Percentiles rank a stretch among this genome's conserved stretches.
phyloP scores from a whole-genome alignment of 495 filamentous ascomycete species.

The Aspergillus funiculosus region DNA sequence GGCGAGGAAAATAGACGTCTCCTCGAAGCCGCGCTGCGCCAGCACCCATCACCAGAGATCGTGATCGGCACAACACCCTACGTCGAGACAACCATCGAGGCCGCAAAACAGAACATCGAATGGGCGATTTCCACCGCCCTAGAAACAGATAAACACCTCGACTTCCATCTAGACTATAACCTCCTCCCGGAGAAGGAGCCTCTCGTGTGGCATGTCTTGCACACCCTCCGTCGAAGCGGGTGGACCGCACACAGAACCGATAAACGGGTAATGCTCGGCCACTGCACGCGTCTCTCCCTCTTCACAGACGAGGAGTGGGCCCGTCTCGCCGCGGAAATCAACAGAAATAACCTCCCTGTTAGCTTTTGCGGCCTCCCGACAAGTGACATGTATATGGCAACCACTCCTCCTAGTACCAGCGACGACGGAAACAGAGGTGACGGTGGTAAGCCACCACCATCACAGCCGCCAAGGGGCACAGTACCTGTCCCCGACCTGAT shows the following conservation, averaged over 20 bases:
- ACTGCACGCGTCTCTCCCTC: slow-evolving; percentile 64
- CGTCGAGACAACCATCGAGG: slow-evolving; percentile 50
- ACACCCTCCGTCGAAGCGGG: slow-evolving; percentile 37
- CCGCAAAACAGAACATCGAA: slow-evolving; percentile 53
- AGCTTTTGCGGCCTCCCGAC: slow-evolving; percentile 67
- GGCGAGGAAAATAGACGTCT: slow-evolving; percentile 42
- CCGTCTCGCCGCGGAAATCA: slow-evolving; percentile 40
- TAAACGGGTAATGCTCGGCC: slow-evolving; percentile 58
- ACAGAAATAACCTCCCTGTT: slow-evolving; percentile 47
- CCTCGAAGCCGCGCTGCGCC: slow-evolving; percentile 42
- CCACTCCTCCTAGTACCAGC: slow-evolving; percentile 30
- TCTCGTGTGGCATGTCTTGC: slow-evolving; percentile 49
- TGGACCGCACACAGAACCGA: slow-evolving; percentile 37
- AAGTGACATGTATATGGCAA: slow-evolving; percentile 71
- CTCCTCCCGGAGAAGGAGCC: slow-evolving; percentile 44
- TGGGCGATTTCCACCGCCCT: slow-evolving; percentile 54
- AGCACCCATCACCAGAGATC: slow-evolving; percentile 29
- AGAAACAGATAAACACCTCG: slow-evolving; percentile 50
- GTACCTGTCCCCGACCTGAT: slow-evolving; percentile 61
- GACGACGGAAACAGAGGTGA: slow-evolving; percentile 19
- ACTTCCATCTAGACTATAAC: slow-evolving; percentile 72
- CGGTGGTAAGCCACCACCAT: no score
- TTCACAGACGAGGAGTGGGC: slow-evolving; percentile 47
- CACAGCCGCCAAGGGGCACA: slow-evolving; percentile 57
- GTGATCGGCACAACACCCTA: slow-evolving; percentile 67